A percentile compares a stretch with the other conserved stretches of the same genome.
These are phyloP conservation scores for Halenospora varia DNA, from an alignment of 495 filamentous ascomycete genomes.

Conservation along the genomic window DNA sequence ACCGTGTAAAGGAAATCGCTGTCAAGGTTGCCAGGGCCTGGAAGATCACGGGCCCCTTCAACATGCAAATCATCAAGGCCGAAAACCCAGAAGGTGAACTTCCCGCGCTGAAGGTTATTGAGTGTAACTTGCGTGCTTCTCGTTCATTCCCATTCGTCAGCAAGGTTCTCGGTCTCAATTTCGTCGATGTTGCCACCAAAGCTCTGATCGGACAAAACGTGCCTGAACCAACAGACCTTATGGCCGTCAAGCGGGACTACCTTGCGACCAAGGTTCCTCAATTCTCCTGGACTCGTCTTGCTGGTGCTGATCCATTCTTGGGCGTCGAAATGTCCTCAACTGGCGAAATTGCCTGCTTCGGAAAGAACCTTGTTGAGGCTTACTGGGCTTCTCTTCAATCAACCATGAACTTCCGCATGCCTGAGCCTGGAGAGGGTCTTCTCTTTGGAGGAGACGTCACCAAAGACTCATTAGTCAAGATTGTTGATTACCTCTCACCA, in stretches of 20 bases:
- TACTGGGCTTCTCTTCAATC: slow-evolving; percentile 97
- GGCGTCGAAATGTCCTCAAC: slow-evolving; percentile 97
- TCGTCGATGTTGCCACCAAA: slow-evolving; percentile 94
- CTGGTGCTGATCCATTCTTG: slow-evolving; percentile 94
- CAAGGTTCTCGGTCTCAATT: slow-evolving; percentile 96
- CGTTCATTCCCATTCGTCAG: slow-evolving; percentile 96
- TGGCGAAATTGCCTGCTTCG: slow-evolving; percentile 98
- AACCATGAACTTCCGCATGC: slow-evolving; percentile 98
- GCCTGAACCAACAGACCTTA: slow-evolving; percentile 82
- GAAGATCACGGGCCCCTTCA: slow-evolving; percentile 96
- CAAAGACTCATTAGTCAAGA: slow-evolving; percentile 59
- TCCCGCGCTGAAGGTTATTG: slow-evolving; percentile 86
- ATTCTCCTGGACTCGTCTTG: slow-evolving; percentile 98
- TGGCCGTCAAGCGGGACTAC: slow-evolving; percentile 84
- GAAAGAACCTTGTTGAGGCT: slow-evolving; percentile 89
- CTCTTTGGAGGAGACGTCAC: slow-evolving; percentile 84
- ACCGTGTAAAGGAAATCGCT: slow-evolving; percentile 88
- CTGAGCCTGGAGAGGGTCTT: slow-evolving; percentile 88
- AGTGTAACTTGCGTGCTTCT: slow-evolving; percentile 96
- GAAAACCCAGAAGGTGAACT: slow-evolving; percentile 65
- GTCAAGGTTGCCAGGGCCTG: slow-evolving; percentile 95
- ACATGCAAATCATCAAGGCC: slow-evolving; percentile 99
- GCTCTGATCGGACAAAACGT: slow-evolving; percentile 85
- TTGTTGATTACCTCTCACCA: slow-evolving; percentile 81
- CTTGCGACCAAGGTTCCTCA: slow-evolving; percentile 96